phyloP scores from a whole-genome alignment of 2,329 filamentous ascomycete species.

The Diaporthe ampelina region DNA sequence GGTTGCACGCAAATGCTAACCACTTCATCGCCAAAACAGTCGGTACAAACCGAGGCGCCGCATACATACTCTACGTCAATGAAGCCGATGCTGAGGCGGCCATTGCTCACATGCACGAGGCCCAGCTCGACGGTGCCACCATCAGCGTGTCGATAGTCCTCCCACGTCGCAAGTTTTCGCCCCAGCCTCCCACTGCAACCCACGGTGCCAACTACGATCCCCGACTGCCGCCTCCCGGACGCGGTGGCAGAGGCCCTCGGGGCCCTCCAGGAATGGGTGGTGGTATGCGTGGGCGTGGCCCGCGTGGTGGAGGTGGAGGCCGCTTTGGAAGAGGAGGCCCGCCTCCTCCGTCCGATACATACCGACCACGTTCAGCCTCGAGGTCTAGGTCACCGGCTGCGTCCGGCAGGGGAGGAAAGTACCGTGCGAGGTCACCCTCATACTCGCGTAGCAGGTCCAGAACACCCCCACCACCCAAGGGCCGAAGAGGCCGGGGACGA shows the following conservation, averaged over 20 bases:
- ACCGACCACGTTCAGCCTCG: slow-evolving; percentile 72
- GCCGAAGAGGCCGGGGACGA: slow-evolving; percentile 50
- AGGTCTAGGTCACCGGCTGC: slow-evolving; percentile 59
- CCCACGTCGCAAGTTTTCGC: slow-evolving; percentile 85
- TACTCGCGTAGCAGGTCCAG: slow-evolving; percentile 44
- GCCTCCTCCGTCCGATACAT: slow-evolving; percentile 65
- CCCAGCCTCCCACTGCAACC: slow-evolving; percentile 80
- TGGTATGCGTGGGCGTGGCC: slow-evolving; percentile 54
- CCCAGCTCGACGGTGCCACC: slow-evolving; percentile 86
- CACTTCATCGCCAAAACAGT: slow-evolving; percentile 29
- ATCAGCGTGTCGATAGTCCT: slow-evolving; percentile 92
- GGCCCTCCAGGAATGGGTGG: slow-evolving; percentile 48
- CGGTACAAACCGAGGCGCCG: slow-evolving; percentile 92
- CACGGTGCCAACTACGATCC: slow-evolving; percentile 72
- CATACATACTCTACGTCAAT: slow-evolving; percentile 88
- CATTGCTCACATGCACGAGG: slow-evolving; percentile 97
- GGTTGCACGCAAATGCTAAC: not conserved
- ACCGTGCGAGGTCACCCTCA: slow-evolving; percentile 62
- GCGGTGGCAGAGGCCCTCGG: slow-evolving; percentile 46
- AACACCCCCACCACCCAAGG: slow-evolving; percentile 51
- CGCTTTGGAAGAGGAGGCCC: slow-evolving; percentile 53
- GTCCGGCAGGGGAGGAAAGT: slow-evolving; percentile 52
- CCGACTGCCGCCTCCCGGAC: slow-evolving; percentile 58
- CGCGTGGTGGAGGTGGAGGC: slow-evolving; percentile 46
- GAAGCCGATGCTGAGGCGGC: slow-evolving; percentile 87